A percentile compares a stretch with the other conserved stretches of the same genome.
Conservation (phyloP, 192 early-diverging fungal species). For the Coemansia sp. region DNA sequence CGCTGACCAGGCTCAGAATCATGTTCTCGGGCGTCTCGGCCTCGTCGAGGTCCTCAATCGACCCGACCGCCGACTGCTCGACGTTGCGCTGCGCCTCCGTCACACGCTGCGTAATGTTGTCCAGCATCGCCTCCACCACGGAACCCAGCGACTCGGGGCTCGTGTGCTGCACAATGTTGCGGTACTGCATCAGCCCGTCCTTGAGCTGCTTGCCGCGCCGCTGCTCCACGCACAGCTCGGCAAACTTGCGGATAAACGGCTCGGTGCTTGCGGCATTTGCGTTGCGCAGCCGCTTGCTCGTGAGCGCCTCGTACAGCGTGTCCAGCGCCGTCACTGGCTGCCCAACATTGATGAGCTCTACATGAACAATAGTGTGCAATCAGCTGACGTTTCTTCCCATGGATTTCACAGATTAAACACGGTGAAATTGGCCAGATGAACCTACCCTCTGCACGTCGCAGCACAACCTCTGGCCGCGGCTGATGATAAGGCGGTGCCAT, state of each 20-base stretch:
- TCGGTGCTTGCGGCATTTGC: conserved; percentile 78
- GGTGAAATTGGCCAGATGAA: neutral
- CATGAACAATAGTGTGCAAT: conserved; percentile 57
- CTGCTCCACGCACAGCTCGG: conserved; percentile 85
- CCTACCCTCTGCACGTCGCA: conserved; percentile 84
- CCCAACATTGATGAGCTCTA: conserved; percentile 70
- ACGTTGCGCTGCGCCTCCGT: conserved; percentile 88
- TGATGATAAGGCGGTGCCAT: conserved; percentile 4
- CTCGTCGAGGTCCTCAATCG: conserved; percentile 93
- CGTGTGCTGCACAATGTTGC: conserved; percentile 96
- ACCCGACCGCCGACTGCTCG: conserved; percentile 80
- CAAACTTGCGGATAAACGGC: conserved; percentile 91
- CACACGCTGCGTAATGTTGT: conserved; percentile 82
- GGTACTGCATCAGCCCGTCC: conserved; percentile 96
- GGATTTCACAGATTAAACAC: conserved; percentile 2
- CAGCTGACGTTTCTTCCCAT: neutral
- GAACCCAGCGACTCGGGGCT: conserved; percentile 86
- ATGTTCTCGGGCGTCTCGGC: conserved; percentile 96
- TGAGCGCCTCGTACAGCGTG: conserved; percentile 88
- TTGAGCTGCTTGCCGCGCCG: conserved; percentile 89
- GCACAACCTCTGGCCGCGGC: conserved; percentile 76
- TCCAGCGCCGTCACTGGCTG: conserved; percentile 82
- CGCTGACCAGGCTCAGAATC: conserved; percentile 91
- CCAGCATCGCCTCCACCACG: conserved; percentile 86
- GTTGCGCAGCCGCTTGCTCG: conserved; percentile 83